Base-by-base conservation (phyloP, 1,284 basidiomycete species). In the Ustanciosporium gigantosporum region DNA sequence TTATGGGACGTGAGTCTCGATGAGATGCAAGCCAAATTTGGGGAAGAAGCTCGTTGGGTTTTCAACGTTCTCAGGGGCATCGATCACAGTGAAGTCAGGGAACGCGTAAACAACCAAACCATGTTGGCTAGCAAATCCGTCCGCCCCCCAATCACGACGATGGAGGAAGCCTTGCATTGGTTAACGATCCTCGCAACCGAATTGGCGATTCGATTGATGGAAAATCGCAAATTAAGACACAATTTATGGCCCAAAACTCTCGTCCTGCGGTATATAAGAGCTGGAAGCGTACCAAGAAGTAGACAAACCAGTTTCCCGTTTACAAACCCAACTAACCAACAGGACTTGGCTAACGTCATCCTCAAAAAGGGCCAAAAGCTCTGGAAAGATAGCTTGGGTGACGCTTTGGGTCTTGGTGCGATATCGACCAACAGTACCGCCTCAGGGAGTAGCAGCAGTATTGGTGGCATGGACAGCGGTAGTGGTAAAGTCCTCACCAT, bases 231-330 rank as follows among this genome's bases (percentile, higher is more conserved):
- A 52, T 80, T 82, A 1, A 83, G 83, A 17, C 32, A 47, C 9
- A 86, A 87, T 25, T 77, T 96, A 16, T 97, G 93, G 75, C 94
- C 94, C 0, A 96, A 91, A 79, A 89, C 89, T 0, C 81, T 98
- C 29, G 90, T 89, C 8, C 80, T 97, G 42, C 69, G 41, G 55
- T 61, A 51, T 34, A 35, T 57, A n/a, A 25, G 51, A 13, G 53
- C 37, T 46, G 89, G 89, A 83, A 84, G 87, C 27, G 67, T 82
- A 0, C 82, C 82, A 14, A 82, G 84, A 39, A 90, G 89, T 4
- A 87, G 88, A 64, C 92, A 96, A 80, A 83, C 84, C 0, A 81
- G 87, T 0, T 94, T 95, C 71, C 90, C 91, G 0, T 93, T 60
- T 16, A 42, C 53, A 2, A 66, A 66, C 29, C 46, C 46, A 22